Base-by-base conservation (phyloP, 2,329 filamentous ascomycete species). In the Daldinia eschscholtzii region DNA sequence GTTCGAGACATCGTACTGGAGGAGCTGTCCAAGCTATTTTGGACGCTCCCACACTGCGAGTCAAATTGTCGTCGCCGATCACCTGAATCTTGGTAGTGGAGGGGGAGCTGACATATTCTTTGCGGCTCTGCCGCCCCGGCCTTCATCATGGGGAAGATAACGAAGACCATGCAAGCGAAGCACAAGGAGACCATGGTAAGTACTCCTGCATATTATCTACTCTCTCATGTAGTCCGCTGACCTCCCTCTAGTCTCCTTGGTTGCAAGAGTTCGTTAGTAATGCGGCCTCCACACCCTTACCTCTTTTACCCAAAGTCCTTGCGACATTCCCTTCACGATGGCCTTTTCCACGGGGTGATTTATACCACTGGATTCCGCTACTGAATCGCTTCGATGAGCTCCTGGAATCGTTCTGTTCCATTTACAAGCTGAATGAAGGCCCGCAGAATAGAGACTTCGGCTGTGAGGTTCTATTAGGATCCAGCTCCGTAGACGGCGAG, bases 311-410 rank as follows among this genome's bases (percentile, higher is more conserved):
- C 73, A 83, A 88, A 75, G 88, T 92, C 73, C 91, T 99, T 72
- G 86, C 87, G 75, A 88, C 87, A 63, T 98, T 98, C 79, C 94
- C 95, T 65, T 90, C 91, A 72, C 86, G 91, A 86, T 99, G 96
- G 96, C 94, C 94, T 1, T 97, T 98, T 77, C 95, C 95, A 42
- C 89, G 95, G 79, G 97, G 96, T 68, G 96, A 99, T 79, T 85
- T 98, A 33, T 98, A 98, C 79, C 95, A 99, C 84, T 99, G 97
- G 97, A 98, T 99, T 73, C 91, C 93, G 30, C 87, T 97, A 26
- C 83, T 99, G 67, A 97, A 99, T 80, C 91, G 94, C 65, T 98
- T 99, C 80, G 96, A 99, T 81, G 89, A 88, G 76, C 90, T 98
- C 71, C 84, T 99, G 44, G 93, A 97, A 75, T 85, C 89, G 42